phyloP scores from a whole-genome alignment of 2,329 filamentous ascomycete species.

The Claviceps arundinis region DNA sequence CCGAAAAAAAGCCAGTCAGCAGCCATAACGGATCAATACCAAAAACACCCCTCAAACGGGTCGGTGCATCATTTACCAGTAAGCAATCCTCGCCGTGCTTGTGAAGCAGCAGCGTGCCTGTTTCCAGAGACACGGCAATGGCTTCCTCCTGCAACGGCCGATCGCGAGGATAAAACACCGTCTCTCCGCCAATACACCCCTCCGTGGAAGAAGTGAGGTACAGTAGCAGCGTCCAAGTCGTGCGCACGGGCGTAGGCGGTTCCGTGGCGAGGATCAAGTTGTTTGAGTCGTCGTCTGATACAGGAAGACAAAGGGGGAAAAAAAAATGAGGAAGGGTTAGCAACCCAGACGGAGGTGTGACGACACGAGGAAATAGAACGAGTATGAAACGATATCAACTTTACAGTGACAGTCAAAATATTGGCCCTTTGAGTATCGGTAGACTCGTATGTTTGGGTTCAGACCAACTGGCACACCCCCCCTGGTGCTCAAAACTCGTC shows the following conservation, averaged over 20 bases:
- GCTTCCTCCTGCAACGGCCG: slow-evolving; percentile 44
- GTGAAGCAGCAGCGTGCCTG: slow-evolving; percentile 77
- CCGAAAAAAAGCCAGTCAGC: not conserved
- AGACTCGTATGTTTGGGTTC: slow-evolving; percentile 80
- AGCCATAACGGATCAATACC: not conserved
- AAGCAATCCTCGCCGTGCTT: slow-evolving; percentile 83
- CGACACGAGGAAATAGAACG: not conserved
- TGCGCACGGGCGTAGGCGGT: slow-evolving; percentile 28
- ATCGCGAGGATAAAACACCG: slow-evolving; percentile 75
- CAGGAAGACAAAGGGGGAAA: too few species aligned
- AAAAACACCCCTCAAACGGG: too few species aligned
- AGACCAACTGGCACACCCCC: slow-evolving; percentile 72
- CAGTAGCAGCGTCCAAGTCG: slow-evolving; percentile 83
- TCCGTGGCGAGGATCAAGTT: slow-evolving; percentile 41
- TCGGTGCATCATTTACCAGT: slow-evolving; percentile 32
- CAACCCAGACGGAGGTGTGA: too few species aligned
- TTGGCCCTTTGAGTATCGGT: slow-evolving; percentile 73
- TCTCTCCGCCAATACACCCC: slow-evolving; percentile 74
- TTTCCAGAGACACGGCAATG: slow-evolving; percentile 60
- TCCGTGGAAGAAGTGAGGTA: slow-evolving; percentile 68
- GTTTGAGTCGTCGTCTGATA: slow-evolving; percentile 78
- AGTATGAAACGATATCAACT: not conserved
- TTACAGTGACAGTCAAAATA: slow-evolving; percentile 81
- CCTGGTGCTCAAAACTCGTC: slow-evolving; percentile 34
- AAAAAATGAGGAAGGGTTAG: not conserved